Evolutionary conservation across 352 stramenopile genomes (phyloP), one percentile per base, ranked within the genome.

Genomic region (Globisporangium uncinulatum): DNA sequence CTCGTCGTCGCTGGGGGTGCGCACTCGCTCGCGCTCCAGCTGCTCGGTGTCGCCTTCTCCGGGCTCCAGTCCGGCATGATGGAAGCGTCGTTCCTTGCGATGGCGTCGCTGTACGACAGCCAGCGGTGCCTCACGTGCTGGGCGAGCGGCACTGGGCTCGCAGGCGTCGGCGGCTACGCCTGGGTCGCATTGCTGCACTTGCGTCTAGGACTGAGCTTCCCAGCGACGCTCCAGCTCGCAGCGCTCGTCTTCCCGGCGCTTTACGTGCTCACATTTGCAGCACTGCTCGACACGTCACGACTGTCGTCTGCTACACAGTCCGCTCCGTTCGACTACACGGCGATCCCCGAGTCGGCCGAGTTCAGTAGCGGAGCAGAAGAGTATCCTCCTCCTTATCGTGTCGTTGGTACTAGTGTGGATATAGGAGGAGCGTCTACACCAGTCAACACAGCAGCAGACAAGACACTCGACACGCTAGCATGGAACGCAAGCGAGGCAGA

Each of bases 61-160:
- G 80, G 85, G 0, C 51, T 96, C 6, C 88, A 96, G 63, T 92
- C 77, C 1, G 87, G 83, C 6, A 89, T 97, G 70, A 94, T 94
- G 66, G 89, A 97, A 60, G 75, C 89, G 17, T 94, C 80, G 41
- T 95, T 95, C 66, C 74, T 97, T 15, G 86, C 86, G 19, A 85
- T 96, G 73, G 72, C 87, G 8, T 84, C 86, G 5, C 85, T 87
- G 64, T 97, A 94, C 61, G 61, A 92, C 43, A 87, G 76, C 42
- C 73, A 73, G 7, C 72, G 59, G 34, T 92, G 83, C 37, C 70
- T 98, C 14, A 97, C 90, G 50, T 94, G 78, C 54, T 98, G 92
- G 85, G 92, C 88, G 17, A 97, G 86, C 53, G 92, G 94, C 20
- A 98, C 94, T 32, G 94, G 94, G 10, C 79, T 98, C 34, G 92